Conservation (phyloP, 805 yeast genomes). For the Zygotorulaspora sp. region DNA sequence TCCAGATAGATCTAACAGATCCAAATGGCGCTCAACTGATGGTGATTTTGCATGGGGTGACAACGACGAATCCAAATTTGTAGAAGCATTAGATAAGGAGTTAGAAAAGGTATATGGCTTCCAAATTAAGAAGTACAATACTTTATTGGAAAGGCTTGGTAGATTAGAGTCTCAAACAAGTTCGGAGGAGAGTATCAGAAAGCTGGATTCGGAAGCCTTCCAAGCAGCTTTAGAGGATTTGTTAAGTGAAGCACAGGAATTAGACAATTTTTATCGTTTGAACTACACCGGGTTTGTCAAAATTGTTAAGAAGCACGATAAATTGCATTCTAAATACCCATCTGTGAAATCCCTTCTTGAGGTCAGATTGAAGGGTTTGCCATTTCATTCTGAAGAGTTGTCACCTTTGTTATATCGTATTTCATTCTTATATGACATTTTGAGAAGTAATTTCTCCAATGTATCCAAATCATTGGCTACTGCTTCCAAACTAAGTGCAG, state of each 20-base stretch:
- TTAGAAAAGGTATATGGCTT: slow-evolving; percentile 74
- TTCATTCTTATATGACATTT: slow-evolving; percentile 72
- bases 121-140: slow-evolving; percentile 62
- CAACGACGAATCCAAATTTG: slow-evolving; percentile 66
- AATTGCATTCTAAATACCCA: slow-evolving; percentile 72
- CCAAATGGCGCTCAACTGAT: slow-evolving; percentile 11
- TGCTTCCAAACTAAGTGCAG: slow-evolving; percentile 35
- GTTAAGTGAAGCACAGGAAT: slow-evolving; percentile 70
- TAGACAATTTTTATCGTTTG: slow-evolving; percentile 84
- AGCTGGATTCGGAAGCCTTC: slow-evolving; percentile 57
- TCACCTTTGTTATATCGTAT: slow-evolving; percentile 83
- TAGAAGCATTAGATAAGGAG: slow-evolving; percentile 59
- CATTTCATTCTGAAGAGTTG: slow-evolving; percentile 92
- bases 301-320: slow-evolving; percentile 93
- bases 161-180: slow-evolving; percentile 58
- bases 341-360: slow-evolving; percentile 87
- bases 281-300: slow-evolving; percentile 94
- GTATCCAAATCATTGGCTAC: slow-evolving; percentile 36
- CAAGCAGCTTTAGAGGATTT: slow-evolving; percentile 69
- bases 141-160: slow-evolving; percentile 59
- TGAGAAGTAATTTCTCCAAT: slow-evolving; percentile 54
- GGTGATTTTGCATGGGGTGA: slow-evolving; percentile 54
- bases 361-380: slow-evolving; percentile 80
- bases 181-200: slow-evolving; percentile 31
- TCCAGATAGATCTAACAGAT: slow-evolving; percentile 17